Base-by-base conservation (phyloP, 345 rosid species). In the Nephelium lappaceum region DNA sequence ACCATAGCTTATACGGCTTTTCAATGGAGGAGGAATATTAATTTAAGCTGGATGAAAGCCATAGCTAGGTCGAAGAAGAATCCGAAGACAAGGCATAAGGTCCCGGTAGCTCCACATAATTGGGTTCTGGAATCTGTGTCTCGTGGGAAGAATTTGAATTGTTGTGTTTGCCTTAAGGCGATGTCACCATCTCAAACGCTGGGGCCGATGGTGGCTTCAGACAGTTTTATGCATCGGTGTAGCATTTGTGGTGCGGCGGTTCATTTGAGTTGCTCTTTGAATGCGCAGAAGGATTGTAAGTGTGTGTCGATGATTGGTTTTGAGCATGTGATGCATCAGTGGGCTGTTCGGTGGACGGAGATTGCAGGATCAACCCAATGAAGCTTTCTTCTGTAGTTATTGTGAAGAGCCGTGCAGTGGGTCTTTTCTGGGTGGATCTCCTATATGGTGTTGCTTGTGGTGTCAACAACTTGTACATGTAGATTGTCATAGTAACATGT, bases 391-490 rank as follows among this genome's bases (percentile, higher is more conserved):
- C 64, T 96, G 98, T 81, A 93, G 93, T 82, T 91, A 88, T 80
- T 94, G 98, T 81, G 99, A 96, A 76, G 99, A 94, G 86, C 89
- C 89, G 10, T 96, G 98, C 78, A 89, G 89, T 76, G 93, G 97
- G 67, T 91, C 98, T 49, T 96, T 96, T 86, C 95, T 96, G 47
- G 90, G 98, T 41, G 99, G 98, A 65, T 94, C 97, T 23, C 99
- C 99, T 47, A 89, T 93, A 78, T 96, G 98, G 99, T 91, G 97
- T 84, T 96, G 99, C 90, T 89, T 91, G 86, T 96, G 99, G 99
- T 96, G 99, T 84, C 99, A 96, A 79, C 93, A 92, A 53, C 93
- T 96, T 78, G 90, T 96, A 42, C 99, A 96, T 79, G 97, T 96
- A 19, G 99, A 96, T 84, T 96, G 99, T 78, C 97, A 91, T 73